phyloP scores from a whole-genome alignment of 495 filamentous ascomycete species.

The Jackrogersella minutella region DNA sequence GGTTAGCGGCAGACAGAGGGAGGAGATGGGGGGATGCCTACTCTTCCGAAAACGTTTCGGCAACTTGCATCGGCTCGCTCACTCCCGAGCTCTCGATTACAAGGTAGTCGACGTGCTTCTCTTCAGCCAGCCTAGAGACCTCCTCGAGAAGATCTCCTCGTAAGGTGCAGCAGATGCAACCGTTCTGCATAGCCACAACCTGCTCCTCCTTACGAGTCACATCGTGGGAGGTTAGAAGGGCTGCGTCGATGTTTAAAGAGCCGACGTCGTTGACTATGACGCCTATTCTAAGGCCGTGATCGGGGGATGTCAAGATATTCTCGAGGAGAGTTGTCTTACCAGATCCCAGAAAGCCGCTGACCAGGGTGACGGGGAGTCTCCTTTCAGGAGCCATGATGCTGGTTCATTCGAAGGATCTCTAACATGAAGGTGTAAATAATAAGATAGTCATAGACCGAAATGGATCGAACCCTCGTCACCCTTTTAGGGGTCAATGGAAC shows the following conservation, averaged over 20 bases:
- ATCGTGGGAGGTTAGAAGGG: constrained; percentile 60
- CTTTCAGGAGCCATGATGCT: constrained; percentile 24
- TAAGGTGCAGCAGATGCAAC: constrained; percentile 69
- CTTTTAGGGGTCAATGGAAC: background rate
- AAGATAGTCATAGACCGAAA: background rate
- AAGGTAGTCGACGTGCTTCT: constrained; percentile 63
- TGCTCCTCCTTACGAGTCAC: constrained; percentile 60
- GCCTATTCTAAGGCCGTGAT: constrained; percentile 63
- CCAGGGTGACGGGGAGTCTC: constrained; percentile 43
- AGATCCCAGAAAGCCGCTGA: constrained; percentile 51
- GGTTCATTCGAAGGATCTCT: background rate
- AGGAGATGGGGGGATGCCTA: constrained; percentile 47
- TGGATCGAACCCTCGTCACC: background rate
- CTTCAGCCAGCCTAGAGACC: constrained; percentile 58
- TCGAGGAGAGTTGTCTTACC: constrained; percentile 67
- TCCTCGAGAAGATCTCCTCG: constrained; percentile 65
- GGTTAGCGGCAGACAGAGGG: constrained; percentile 18
- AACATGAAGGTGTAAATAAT: too few species aligned
- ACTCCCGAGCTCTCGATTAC: constrained; percentile 69
- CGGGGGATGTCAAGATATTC: constrained; percentile 58
- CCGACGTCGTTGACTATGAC: constrained; percentile 69
- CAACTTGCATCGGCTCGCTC: constrained; percentile 70
- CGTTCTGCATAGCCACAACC: constrained; percentile 67
- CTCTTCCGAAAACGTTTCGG: constrained; percentile 66
- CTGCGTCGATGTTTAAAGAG: constrained; percentile 63